Evolutionary conservation across 2,329 filamentous ascomycete genomes (phyloP).

Genomic region (Fusarium paranaense): DNA sequence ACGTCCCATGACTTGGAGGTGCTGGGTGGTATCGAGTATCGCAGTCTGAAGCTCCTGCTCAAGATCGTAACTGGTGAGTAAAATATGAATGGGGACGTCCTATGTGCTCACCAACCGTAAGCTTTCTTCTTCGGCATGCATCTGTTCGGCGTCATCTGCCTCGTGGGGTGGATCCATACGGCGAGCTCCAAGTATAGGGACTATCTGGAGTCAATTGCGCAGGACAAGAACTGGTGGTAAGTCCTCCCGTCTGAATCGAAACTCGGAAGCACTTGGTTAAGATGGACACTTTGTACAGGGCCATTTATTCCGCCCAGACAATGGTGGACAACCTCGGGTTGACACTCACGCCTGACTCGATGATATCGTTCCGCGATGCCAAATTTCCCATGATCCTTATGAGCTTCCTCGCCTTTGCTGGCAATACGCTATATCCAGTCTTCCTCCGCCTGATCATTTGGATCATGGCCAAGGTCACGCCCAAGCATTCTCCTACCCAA

Average conservation of each 20-base stretch:
- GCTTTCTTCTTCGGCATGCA: slow-evolving; percentile 60
- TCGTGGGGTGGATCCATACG: slow-evolving; percentile 60
- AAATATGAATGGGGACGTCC: too few species aligned
- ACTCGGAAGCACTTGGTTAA: not conserved
- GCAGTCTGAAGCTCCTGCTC: slow-evolving; percentile 59
- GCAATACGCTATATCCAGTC: slow-evolving; percentile 68
- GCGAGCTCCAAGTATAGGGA: slow-evolving; percentile 53
- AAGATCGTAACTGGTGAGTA: slow-evolving; percentile 56
- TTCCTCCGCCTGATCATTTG: slow-evolving; percentile 69
- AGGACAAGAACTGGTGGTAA: slow-evolving; percentile 61
- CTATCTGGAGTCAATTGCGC: slow-evolving; percentile 51
- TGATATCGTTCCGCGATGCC: slow-evolving; percentile 60
- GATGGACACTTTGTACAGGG: slow-evolving; percentile 47
- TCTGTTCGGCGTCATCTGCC: slow-evolving; percentile 58
- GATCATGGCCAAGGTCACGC: slow-evolving; percentile 60
- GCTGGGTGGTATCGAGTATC: slow-evolving; percentile 64
- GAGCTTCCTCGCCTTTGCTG: slow-evolving; percentile 61
- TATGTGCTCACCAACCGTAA: slow-evolving; percentile 27
- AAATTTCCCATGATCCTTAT: slow-evolving; percentile 58
- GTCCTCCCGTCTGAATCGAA: slow-evolving; percentile 7
- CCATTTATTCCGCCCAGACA: slow-evolving; percentile 61
- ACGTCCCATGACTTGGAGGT: slow-evolving; percentile 53
- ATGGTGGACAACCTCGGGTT: slow-evolving; percentile 65
- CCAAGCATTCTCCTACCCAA: slow-evolving; percentile 50
- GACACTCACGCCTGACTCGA: slow-evolving; percentile 65